Evolutionary conservation across 2,329 filamentous ascomycete species (phyloP).

Genomic region (Neopestalotiopsis clavispora): DNA sequence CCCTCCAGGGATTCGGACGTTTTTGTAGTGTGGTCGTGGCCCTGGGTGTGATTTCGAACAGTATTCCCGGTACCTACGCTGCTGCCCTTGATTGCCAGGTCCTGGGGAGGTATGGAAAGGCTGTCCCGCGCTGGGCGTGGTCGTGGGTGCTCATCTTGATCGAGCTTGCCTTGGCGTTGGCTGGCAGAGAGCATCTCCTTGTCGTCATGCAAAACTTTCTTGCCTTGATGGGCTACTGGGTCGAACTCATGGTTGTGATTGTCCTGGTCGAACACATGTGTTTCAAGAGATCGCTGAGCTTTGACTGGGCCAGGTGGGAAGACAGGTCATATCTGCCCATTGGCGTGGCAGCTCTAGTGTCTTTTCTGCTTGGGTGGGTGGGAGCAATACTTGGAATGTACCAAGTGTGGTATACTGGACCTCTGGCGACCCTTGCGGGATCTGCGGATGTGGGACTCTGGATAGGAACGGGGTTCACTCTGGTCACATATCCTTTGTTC

Average conservation of each 20-base stretch:
- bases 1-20: slow-evolving; percentile 66
- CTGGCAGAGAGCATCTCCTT: slow-evolving; percentile 63
- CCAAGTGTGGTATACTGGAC: slow-evolving; percentile 72
- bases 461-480: slow-evolving; percentile 12
- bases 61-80: slow-evolving; percentile 68
- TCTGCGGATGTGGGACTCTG: slow-evolving; percentile 20
- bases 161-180: slow-evolving; percentile 61
- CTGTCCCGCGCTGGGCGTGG: slow-evolving; percentile 68
- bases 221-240: slow-evolving; percentile 74
- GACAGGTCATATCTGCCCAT: slow-evolving; percentile 62
- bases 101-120: slow-evolving; percentile 61
- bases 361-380: slow-evolving; percentile 69
- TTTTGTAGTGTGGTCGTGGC: slow-evolving; percentile 70
- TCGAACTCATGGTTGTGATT: slow-evolving; percentile 49
- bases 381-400: slow-evolving; percentile 71
- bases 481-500: slow-evolving; percentile 16
- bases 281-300: slow-evolving; percentile 58
- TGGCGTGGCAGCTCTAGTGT: slow-evolving; percentile 63
- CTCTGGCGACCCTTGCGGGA: slow-evolving; percentile 40
- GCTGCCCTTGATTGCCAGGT: slow-evolving; percentile 72
- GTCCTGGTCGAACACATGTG: slow-evolving; percentile 65
- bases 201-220: slow-evolving; percentile 73
- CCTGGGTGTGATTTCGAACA: slow-evolving; percentile 68
- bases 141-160: slow-evolving; percentile 66
- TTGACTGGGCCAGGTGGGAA: slow-evolving; percentile 67